Evolutionary conservation across 495 filamentous ascomycete species (phyloP).

Genomic region (Xylaria sp.): DNA sequence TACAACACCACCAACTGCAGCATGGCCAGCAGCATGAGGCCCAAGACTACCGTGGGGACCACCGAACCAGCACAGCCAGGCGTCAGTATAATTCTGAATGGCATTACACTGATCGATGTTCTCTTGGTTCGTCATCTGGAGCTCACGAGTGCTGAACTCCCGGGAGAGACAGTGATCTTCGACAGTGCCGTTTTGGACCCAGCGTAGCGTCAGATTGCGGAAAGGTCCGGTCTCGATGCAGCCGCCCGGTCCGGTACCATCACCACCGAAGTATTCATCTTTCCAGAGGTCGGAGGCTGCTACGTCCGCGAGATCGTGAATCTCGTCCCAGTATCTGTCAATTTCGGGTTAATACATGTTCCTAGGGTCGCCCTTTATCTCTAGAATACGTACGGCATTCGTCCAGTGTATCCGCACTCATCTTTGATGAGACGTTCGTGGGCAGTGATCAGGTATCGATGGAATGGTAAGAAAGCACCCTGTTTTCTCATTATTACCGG

Average conservation of each 20-base stretch:
- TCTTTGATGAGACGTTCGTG: constrained; percentile 52
- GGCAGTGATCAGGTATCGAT: constrained; percentile 54
- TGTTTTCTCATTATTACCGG: not conserved
- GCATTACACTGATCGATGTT: constrained; percentile 44
- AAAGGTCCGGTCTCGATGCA: constrained; percentile 56
- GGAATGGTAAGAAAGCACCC: constrained; percentile 54
- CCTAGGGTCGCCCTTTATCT: constrained; percentile 36
- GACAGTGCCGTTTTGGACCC: constrained; percentile 35
- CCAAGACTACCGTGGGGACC: constrained; percentile 40
- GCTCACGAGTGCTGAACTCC: constrained; percentile 39
- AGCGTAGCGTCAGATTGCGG: constrained; percentile 43
- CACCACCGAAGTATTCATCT: constrained; percentile 52
- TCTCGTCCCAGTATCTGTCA: constrained; percentile 55
- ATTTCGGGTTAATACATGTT: not conserved
- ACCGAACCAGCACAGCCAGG: constrained; percentile 50
- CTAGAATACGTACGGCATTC: constrained; percentile 46
- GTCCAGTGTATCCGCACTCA: constrained; percentile 53
- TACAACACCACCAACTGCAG: constrained; percentile 44
- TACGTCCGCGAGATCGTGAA: constrained; percentile 47
- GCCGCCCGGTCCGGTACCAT: constrained; percentile 38
- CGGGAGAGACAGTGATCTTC: constrained; percentile 47
- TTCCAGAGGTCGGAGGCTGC: constrained; percentile 44
- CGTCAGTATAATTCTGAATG: constrained; percentile 34
- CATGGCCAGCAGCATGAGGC: constrained; percentile 43
- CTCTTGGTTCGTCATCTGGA: constrained; percentile 28